Evolutionary conservation across 768 basidiomycete genomes (phyloP), one percentile per base, ranked within the genome.

Genomic region (Suillus bovinus): DNA sequence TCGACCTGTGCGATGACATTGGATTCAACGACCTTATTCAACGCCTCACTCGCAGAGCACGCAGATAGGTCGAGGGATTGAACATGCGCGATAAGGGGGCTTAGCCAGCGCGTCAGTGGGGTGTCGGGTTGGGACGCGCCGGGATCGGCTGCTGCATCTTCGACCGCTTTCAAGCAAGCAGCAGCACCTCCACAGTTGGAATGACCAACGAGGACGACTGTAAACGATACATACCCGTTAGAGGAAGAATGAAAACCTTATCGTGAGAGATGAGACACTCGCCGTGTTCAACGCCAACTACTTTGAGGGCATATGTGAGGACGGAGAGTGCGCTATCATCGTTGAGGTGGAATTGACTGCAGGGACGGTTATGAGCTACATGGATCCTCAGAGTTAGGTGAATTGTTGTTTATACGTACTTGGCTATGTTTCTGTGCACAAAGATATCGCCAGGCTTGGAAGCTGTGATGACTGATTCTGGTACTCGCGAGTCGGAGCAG

Each of bases 371-470:
- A 16, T 24, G 16, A 34, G 22, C 36, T n/a, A 59, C 41, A 39
- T 29, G 41, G 36, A n/a, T n/a, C 14, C n/a, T 20, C 22, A 50
- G 31, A 10, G 9, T 42, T 42, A 8, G 3, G 31, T 10, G 38
- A 52, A 24, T 13, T 6, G 24, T 24, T 39, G n/a, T 38, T 41
- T 17, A 22, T 53, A 76, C 86, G 61, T 66, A 92, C 89, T 96
- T 96, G 31, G 94, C 94, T 63, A 96, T 87, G 74, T 96, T 96
- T 54, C 94, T 81, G 76, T 94, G 88, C 38, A 91, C 89, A 67
- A 96, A 96, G 61, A 96, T 86, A 50, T 93, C 91, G 58, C 94
- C 94, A 0, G 94, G 94, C 63, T 82, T 83, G 38, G 87, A 81
- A 24, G 80, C 86, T 4, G 89, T 88, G 66, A 93, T 74, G 66